Evolutionary conservation across 176 grass and related monocot genomes (phyloP).

Genomic region (Cenchrus fungigraminus): DNA sequence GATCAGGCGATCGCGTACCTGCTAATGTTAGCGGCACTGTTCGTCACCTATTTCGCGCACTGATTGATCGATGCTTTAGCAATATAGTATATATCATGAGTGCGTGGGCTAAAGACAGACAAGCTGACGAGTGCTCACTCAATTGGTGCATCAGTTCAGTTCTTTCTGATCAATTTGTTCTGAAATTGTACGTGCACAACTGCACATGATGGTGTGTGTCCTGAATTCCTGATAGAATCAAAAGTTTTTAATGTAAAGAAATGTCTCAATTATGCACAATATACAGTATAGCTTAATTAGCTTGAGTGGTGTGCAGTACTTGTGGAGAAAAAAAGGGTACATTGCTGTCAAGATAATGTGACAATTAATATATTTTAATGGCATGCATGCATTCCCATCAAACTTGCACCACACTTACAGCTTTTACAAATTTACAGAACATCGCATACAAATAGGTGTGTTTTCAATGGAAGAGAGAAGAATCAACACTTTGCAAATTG

Average conservation of each 20-base stretch:
- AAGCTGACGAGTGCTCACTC: background rate
- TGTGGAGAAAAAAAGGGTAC: background rate
- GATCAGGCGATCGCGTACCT: conserved; percentile 38
- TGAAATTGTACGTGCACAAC: background rate
- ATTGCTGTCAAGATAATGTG: background rate
- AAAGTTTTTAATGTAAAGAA: background rate
- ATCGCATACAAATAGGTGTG: too few relatives aligned
- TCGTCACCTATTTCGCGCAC: conserved; percentile 33
- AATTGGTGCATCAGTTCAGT: background rate
- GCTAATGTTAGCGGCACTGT: conserved; percentile 38
- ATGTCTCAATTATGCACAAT: background rate
- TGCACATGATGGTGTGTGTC: background rate
- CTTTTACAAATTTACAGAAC: too few relatives aligned
- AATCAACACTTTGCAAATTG: too few relatives aligned
- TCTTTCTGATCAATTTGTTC: background rate
- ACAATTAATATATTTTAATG: background rate
- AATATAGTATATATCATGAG: background rate
- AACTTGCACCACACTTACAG: background rate
- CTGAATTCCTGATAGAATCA: background rate
- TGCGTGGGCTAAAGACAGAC: background rate
- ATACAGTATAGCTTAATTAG: background rate
- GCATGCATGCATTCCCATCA: background rate
- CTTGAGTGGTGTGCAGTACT: background rate
- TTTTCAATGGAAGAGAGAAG: too few relatives aligned
- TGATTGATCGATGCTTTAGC: background rate